Base-by-base conservation (phyloP, 2,329 filamentous ascomycete genomes). In the Teratosphaeria nubilosa region DNA sequence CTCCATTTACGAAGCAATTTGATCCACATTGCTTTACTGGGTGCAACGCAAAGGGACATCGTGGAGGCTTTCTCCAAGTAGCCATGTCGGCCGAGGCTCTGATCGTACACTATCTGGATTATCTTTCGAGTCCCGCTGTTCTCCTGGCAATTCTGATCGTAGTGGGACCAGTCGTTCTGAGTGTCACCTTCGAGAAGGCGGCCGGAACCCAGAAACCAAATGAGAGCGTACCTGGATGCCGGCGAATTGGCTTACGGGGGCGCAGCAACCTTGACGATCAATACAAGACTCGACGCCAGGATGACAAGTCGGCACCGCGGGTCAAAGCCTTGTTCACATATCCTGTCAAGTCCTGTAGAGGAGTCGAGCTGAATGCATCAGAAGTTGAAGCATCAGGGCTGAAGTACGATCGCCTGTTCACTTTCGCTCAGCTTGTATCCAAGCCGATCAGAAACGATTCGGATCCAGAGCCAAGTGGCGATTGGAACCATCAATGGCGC, bases 351-450 rank as follows among this genome's bases (percentile, higher is more conserved):
- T 90, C 87, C 58, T 95, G 90, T 71, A 78, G 77, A 58, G 88
- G 87, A 30, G 84, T 95, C 57, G 89, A 94, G 73, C 73, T 96
- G 53, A 75, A 81, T 55, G 75, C 79, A 60, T 82, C 82, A 60
- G 80, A 82, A 56, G 79, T 94, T 16, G 74, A 89, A 52, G 76
- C 82, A 5, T 83, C 82, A 2, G 90, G 91, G 1, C 57, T 95
- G 58, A 82, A 86, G 69, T 88, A 87, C 72, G 91, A 96, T 73
- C 83, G 90, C 5, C 82, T 92, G 64, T 95, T 91, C 76, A 86
- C 84, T 53, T 89, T 96, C 69, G 90, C 88, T 1, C 86, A 91
- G 71, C 71, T 78, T 48, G 70, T 76, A 37, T 73, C 73, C 4
- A 71, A 63, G 41, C 56, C 61, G 20, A 55, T 32, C 68, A 69